phyloP scores from a whole-genome alignment of 768 basidiomycete genomes.

The Pleurotus citrinopileatus region DNA sequence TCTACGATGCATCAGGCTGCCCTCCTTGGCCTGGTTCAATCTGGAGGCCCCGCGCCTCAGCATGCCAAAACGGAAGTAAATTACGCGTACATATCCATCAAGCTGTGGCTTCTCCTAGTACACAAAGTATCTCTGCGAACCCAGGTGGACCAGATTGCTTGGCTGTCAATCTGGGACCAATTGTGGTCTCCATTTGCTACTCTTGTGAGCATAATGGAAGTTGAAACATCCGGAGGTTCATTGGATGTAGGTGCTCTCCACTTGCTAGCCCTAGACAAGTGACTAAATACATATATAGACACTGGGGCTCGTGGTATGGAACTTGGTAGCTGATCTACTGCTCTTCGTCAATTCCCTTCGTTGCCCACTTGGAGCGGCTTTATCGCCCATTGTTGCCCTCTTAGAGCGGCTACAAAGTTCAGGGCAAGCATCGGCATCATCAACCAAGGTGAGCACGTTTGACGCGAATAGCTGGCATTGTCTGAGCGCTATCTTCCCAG shows the following conservation, averaged over 20 bases:
- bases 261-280: neutral
- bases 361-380: conserved; percentile 51
- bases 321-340: conserved; percentile 65
- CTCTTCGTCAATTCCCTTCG: conserved; percentile 58
- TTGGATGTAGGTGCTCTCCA: conserved; percentile 30
- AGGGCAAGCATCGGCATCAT: conserved; percentile 42
- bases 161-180: conserved; percentile 66
- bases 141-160: conserved; percentile 25
- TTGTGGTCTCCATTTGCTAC: conserved; percentile 71
- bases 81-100: conserved; percentile 65
- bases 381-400: conserved; percentile 44
- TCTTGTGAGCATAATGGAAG: conserved; percentile 47
- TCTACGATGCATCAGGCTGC: conserved; percentile 42
- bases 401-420: conserved; percentile 46
- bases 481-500: conserved; percentile 28
- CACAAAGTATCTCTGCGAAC: conserved; percentile 30
- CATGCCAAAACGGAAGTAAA: conserved; percentile 58
- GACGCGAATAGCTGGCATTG: neutral
- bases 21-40: conserved; percentile 38
- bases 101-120: conserved; percentile 67
- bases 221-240: conserved; percentile 39
- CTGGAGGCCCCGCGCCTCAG: conserved; percentile 34
- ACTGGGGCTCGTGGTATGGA: conserved; percentile 50
- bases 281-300: conserved; percentile 43
- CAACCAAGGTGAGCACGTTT: conserved; percentile 41